Evolutionary conservation across 2,329 filamentous ascomycete species (phyloP), one percentile per base, ranked within the genome.

Genomic region (Colletotrichum sp.): DNA sequence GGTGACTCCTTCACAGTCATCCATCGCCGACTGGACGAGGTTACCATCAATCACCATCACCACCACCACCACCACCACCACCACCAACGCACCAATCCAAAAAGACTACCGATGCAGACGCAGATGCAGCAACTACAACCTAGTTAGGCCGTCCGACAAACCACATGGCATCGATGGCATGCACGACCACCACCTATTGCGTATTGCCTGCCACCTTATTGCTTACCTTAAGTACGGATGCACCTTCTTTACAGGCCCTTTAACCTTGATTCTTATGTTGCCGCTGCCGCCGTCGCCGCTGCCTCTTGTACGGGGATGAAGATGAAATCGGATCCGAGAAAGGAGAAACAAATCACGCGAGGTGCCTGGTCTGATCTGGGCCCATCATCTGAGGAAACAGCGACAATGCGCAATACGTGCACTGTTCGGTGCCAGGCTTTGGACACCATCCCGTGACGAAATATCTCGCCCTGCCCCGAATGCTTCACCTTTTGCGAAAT

Each of bases 291-390:
- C 30, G 59, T 12, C 59, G 59, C 18, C 59, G 21, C 55, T 30
- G 44, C n/a, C 44, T 59, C 24, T 64, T 36, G n/a, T 55, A 52
- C 64, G 55, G 55, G 72, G 55, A 63, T 69, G 21, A 36, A 44
- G 59, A 30, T 69, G 59, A 63, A 55, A 39, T 66, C 70, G 64
- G 59, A 64, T 76, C 71, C 70, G 73, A 52, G 21, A 36, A 65
- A 62, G 52, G 44, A 32, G 15, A 72, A 59, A 72, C 57, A 64
- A 39, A 44, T 24, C 52, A 44, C 18, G 28, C 49, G 49, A 30
- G 52, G 67, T 63, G 59, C 68, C 68, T 70, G 57, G 68, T 62
- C 67, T 62, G 55, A 32, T 70, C 57, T 28, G 36, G 24, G 63
- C 26, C 63, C 34, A 16, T 64, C 62, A 36, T 64, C 21, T 44